Evolutionary conservation across 108 stramenopile genomes (phyloP).

Genomic region (Schizochytrium sp.): DNA sequence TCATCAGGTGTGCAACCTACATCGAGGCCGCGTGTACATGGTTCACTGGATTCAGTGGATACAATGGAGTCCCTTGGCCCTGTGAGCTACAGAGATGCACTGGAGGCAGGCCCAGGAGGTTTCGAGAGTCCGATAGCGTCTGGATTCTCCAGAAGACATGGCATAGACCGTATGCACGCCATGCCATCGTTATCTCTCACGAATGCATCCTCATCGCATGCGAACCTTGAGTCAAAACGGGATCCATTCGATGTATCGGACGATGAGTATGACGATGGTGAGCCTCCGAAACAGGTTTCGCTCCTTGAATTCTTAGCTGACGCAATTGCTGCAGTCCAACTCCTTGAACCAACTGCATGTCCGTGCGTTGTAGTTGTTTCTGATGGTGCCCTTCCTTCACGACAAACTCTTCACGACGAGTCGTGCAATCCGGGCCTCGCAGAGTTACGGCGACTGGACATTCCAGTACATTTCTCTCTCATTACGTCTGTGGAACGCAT

Average conservation of each 20-base stretch:
- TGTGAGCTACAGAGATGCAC: no score
- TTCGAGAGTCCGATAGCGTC: no score
- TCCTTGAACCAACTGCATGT: slow-evolving; percentile 3
- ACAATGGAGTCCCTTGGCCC: no score
- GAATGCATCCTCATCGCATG: no score
- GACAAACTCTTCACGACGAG: neutral
- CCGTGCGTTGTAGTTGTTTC: neutral
- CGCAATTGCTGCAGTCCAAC: slow-evolving; percentile 9
- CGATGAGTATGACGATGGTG: neutral
- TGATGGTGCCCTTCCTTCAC: neutral
- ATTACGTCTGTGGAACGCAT: slow-evolving; percentile 11
- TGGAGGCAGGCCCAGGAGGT: no score
- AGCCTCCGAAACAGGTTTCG: neutral
- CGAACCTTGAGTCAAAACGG: neutral
- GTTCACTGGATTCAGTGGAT: no score
- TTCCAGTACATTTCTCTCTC: slow-evolving; percentile 30
- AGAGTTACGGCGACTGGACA: neutral
- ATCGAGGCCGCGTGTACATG: no score
- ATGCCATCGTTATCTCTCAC: no score
- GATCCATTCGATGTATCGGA: neutral
- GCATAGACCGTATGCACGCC: no score
- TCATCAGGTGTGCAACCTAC: no score
- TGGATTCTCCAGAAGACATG: no score
- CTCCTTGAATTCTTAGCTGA: neutral
- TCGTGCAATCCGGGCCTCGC: neutral